These are phyloP conservation scores for Hymenoscyphus albidus DNA, from an alignment of 2,329 filamentous ascomycete genomes.

Conservation along the genomic window DNA sequence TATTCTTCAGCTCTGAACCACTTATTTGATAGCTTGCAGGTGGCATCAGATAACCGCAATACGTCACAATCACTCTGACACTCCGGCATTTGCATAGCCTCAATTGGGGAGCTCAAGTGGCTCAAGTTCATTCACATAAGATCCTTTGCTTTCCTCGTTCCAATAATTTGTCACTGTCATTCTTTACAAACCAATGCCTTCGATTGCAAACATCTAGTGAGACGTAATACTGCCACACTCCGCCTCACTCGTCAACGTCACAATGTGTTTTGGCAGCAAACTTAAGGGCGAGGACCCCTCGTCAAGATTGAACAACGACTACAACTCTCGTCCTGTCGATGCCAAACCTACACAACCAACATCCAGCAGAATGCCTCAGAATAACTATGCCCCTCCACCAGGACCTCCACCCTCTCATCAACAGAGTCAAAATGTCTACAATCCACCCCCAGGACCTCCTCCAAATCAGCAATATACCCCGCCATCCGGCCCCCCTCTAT, in stretches of 20 bases:
- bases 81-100: conserved; percentile 1
- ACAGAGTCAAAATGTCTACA: conserved; percentile 9
- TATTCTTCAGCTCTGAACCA: background rate
- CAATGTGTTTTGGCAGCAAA: conserved; percentile 31
- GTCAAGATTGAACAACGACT: conserved; percentile 15
- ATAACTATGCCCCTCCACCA: conserved; percentile 35
- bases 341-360: conserved; percentile 14
- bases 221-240: background rate
- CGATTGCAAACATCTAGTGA: background rate
- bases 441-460: conserved; percentile 32
- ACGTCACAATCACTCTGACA: background rate
- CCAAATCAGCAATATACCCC: conserved; percentile 23
- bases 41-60: background rate
- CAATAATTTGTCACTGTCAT: background rate
- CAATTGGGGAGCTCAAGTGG: background rate
- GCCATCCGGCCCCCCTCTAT: conserved; percentile 25
- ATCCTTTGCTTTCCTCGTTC: background rate
- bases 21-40: background rate
- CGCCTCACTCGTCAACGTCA: conserved; percentile 3
- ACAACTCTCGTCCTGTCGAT: conserved; percentile 26
- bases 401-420: conserved; percentile 35
- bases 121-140: conserved; percentile 1
- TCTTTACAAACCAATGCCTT: background rate
- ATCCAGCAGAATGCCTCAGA: conserved; percentile 27
- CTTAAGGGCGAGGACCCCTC: conserved; percentile 26